Percentiles rank a stretch among this genome's conserved stretches.
Conservation (phyloP, 2,329 filamentous ascomycete genomes). For the Aspergillus brunneoviolaceus region DNA sequence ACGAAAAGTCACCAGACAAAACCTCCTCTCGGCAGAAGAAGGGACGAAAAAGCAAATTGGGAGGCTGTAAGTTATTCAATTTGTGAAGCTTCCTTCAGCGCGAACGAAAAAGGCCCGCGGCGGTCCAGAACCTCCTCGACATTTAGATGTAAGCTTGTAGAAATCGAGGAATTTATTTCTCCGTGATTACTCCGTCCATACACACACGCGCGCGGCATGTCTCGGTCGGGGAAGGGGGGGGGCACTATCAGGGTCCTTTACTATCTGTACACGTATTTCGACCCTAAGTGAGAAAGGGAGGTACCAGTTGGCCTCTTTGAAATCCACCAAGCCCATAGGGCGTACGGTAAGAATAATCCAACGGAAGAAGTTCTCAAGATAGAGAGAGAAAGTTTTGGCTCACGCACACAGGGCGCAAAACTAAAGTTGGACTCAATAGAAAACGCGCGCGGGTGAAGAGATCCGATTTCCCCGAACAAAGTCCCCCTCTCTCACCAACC, state of each 20-base stretch:
- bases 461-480: not conserved
- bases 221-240: too few relatives aligned
- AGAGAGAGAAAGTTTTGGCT: not conserved
- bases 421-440: not conserved
- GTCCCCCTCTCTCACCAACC: not conserved
- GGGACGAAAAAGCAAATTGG: not conserved
- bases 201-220: not conserved
- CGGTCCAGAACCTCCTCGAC: not conserved
- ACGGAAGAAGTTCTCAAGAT: too few relatives aligned
- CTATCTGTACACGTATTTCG: too few relatives aligned
- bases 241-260: too few relatives aligned
- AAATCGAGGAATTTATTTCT: not conserved
- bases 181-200: conserved; percentile 10
- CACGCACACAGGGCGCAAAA: not conserved
- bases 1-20: not conserved
- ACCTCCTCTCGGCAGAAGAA: not conserved
- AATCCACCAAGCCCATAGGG: too few relatives aligned
- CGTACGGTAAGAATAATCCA: too few relatives aligned
- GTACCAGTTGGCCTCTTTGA: too few relatives aligned
- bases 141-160: not conserved
- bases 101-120: not conserved
- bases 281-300: too few relatives aligned
- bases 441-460: not conserved
- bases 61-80: too few relatives aligned
- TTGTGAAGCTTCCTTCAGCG: not conserved